A percentile compares a stretch with the other conserved stretches of the same genome.
These are phyloP conservation scores for Boletus speciosus DNA, from an alignment of 768 basidiomycete species.

Conservation along the genomic window DNA sequence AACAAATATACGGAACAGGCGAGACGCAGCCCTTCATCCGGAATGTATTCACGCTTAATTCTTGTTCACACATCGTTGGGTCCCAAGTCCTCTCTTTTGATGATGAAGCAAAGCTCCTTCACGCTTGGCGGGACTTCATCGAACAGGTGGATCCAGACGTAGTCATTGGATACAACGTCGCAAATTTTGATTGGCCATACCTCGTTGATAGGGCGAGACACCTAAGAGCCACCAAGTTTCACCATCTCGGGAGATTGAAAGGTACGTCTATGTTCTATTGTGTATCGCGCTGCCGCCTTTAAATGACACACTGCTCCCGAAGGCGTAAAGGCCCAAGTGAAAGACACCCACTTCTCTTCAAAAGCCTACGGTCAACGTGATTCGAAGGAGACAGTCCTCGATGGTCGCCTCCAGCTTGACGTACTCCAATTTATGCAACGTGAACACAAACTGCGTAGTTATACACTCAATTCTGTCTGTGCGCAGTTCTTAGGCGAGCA, in stretches of 20 bases:
- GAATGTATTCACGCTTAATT: conserved; percentile 93
- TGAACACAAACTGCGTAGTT: conserved; percentile 95
- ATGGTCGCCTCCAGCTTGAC: conserved; percentile 94
- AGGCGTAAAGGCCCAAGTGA: conserved; percentile 78
- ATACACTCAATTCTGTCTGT: conserved; percentile 97
- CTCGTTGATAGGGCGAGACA: conserved; percentile 88
- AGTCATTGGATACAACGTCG: conserved; percentile 93
- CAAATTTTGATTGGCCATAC: conserved; percentile 96
- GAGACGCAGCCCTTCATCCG: conserved; percentile 92
- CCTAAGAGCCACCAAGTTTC: conserved; percentile 66
- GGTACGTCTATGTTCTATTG: conserved; percentile 39
- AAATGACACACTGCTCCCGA: conserved; percentile 7
- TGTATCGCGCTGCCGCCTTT: background rate
- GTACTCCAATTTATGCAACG: conserved; percentile 97
- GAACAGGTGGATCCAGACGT: conserved; percentile 91
- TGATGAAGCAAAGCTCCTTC: conserved; percentile 70
- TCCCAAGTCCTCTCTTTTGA: conserved; percentile 88
- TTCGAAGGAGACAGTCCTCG: conserved; percentile 87
- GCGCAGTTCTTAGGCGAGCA: conserved; percentile 97
- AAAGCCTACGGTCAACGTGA: conserved; percentile 97
- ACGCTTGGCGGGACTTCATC: conserved; percentile 87
- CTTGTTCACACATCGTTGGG: conserved; percentile 95
- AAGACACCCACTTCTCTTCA: conserved; percentile 96
- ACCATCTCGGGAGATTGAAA: conserved; percentile 70
- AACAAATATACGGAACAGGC: conserved; percentile 47